These are phyloP conservation scores for Penicillium sp. DNA, from an alignment of 2,329 filamentous ascomycete species.

Conservation along the genomic window DNA sequence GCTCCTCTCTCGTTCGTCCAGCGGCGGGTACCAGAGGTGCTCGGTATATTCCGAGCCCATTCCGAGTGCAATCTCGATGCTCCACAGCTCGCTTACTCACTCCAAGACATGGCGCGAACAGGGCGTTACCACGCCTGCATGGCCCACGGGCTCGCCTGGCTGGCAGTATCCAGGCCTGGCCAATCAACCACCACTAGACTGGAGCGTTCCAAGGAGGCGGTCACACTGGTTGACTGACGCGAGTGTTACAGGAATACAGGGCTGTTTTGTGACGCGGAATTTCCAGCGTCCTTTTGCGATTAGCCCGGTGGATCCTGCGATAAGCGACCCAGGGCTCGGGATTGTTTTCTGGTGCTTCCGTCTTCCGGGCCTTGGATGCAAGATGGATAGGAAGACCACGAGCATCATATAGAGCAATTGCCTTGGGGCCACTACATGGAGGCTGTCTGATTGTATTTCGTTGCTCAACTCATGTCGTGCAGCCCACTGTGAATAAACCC, in stretches of 20 bases:
- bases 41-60: slow-evolving; percentile 2
- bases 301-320: not conserved
- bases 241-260: not conserved
- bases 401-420: not conserved
- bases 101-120: not conserved
- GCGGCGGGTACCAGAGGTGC: no score
- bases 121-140: not conserved
- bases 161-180: not conserved
- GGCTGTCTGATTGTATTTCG: no score
- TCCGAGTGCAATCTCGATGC: not conserved
- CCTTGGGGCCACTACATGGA: not conserved
- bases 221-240: not conserved
- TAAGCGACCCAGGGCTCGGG: not conserved
- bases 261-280: not conserved
- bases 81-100: not conserved
- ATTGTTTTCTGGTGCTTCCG: not conserved
- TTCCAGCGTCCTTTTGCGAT: not conserved
- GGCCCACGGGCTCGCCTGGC: not conserved
- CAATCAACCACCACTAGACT: not conserved
- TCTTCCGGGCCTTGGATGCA: not conserved
- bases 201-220: not conserved
- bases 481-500: not conserved
- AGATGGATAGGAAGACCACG: not conserved
- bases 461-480: no score
- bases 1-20: no score